Conservation (phyloP, 2,329 filamentous ascomycete species). For the Metarhizium guizhouense region DNA sequence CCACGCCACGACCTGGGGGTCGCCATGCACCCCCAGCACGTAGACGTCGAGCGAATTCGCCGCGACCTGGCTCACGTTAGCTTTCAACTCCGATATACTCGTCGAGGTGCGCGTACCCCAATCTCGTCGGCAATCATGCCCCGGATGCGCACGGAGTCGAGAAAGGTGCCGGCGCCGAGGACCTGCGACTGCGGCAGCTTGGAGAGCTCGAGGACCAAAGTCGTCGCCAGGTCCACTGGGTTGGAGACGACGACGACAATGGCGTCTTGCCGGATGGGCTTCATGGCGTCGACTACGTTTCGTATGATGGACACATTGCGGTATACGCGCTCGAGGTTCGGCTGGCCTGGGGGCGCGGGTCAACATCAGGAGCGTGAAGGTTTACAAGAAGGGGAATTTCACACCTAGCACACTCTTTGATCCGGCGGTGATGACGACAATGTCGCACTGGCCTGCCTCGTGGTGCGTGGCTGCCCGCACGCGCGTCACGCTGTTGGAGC, state of each 20-base stretch:
- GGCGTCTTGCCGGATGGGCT: slow-evolving; percentile 16
- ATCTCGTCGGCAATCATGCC: not conserved
- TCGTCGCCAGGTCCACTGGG: too few species aligned
- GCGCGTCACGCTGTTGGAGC: slow-evolving; percentile 29
- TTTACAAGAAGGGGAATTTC: too few species aligned
- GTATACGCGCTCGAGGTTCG: slow-evolving; percentile 16
- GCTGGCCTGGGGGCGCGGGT: slow-evolving; percentile 10
- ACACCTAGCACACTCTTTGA: slow-evolving; percentile 29
- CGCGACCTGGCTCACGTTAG: not conserved
- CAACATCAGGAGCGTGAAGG: not conserved
- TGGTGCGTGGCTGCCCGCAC: slow-evolving; percentile 33
- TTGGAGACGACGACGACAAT: too few species aligned
- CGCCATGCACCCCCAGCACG: not conserved
- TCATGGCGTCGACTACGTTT: slow-evolving; percentile 37
- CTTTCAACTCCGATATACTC: too few species aligned
- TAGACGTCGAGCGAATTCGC: not conserved
- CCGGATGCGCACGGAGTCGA: not conserved
- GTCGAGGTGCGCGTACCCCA: not conserved
- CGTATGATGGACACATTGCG: slow-evolving; percentile 38
- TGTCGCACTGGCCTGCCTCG: slow-evolving; percentile 44
- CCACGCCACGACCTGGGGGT: not conserved
- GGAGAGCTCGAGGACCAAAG: too few species aligned
- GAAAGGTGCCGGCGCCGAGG: not conserved
- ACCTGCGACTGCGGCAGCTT: slow-evolving; percentile 8
- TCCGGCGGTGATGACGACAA: slow-evolving; percentile 45